Base-by-base conservation (phyloP, 2,329 filamentous ascomycete genomes). In the Diaporthe aspalathi region DNA sequence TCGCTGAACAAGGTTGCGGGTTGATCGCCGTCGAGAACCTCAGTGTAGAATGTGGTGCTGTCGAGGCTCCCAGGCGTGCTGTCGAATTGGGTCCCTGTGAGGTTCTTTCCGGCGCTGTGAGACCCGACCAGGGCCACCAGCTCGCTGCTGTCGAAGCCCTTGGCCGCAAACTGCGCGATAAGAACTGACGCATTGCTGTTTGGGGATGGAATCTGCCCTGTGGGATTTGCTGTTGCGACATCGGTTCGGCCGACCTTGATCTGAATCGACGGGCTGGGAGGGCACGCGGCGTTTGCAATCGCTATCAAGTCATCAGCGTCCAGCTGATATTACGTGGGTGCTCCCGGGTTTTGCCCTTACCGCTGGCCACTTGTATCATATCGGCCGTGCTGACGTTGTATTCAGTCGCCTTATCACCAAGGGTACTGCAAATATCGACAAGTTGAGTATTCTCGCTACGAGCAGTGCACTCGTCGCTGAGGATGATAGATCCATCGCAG, bases 401-500 rank as follows among this genome's bases (percentile, higher is more conserved):
- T 16, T 74, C 54, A 0, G 74, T 74, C 16, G 77, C 77, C 57
- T 71, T 78, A 20, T 74, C 73, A 8, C 74, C 73, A 14, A 78
- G 35, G 7, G 66, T 77, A 4, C 69, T 69, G 72, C 78, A 79
- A 38, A 77, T 77, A 38, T 56, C 67, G 12, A 75, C 65, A 53
- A 79, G 68, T 56, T 77, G 78, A 5, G 63, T 17, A 66, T 79
- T 79, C 68, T 78, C 77, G 9, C 22, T 50, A 3, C 78, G 77
- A 14, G 74, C 74, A 12, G 70, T 74, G 45, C 78, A 79, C 63
- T 79, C 78, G 53, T 75, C 62, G 7, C 77, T 74, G 7, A 79
- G 72, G 29, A 79, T 78, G 43, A 79, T 69, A 3, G 77, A 78
- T 1, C 78, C 78, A 66, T 79, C 78, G 50, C 78, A 79, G 1